These are phyloP conservation scores for Toxoplasma gondii DNA, from an alignment of 169 alveolate species.

Conservation along the genomic window DNA sequence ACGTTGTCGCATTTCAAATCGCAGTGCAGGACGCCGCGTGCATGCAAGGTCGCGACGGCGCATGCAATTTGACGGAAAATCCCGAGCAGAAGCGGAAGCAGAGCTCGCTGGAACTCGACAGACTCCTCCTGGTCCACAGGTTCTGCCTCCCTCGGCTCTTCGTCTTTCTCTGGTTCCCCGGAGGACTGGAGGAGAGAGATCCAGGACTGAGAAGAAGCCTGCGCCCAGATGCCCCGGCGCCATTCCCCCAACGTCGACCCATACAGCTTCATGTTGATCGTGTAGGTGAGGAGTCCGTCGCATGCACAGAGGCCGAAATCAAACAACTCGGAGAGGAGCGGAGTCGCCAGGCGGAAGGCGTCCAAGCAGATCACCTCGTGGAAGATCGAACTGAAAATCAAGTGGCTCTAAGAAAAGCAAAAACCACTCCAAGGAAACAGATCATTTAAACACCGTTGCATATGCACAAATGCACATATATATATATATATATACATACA, in stretches of 20 bases:
- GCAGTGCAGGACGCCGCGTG: slow-evolving; percentile 89
- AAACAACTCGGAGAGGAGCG: slow-evolving; percentile 33
- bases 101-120: background rate
- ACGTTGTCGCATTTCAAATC: slow-evolving; percentile 94
- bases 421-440: background rate
- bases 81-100: slow-evolving; percentile 45
- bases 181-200: background rate
- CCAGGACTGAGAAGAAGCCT: background rate
- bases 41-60: slow-evolving; percentile 87
- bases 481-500: background rate
- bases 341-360: slow-evolving; percentile 11
- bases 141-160: background rate
- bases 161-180: background rate
- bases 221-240: background rate
- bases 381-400: background rate
- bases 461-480: background rate
- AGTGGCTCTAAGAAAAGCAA: background rate
- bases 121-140: background rate
- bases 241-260: background rate
- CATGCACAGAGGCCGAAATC: slow-evolving; percentile 21
- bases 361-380: slow-evolving; percentile 31
- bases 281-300: slow-evolving; percentile 42
- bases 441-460: background rate
- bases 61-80: slow-evolving; percentile 85
- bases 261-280: background rate